Evolutionary conservation across 2,329 filamentous ascomycete genomes (phyloP).

Genomic region (Nannizziopsis arthrosporioides): DNA sequence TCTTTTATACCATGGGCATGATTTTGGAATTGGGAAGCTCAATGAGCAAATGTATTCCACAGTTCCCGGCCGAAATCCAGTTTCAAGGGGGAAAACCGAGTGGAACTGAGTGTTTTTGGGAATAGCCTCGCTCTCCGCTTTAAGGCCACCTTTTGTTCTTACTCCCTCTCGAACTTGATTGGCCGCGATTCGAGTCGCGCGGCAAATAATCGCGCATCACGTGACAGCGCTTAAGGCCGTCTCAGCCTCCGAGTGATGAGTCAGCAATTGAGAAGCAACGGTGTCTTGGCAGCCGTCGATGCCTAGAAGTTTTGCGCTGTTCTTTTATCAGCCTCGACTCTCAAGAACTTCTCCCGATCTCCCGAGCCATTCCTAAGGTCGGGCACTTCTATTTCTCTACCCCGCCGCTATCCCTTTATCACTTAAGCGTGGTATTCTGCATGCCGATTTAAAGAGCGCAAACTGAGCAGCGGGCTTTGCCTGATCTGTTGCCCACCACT

Average conservation of each 20-base stretch:
- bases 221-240: slow-evolving; percentile 3
- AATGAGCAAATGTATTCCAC: background rate
- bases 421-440: background rate
- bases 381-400: background rate
- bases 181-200: too few species aligned
- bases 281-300: too few species aligned
- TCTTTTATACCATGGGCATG: slow-evolving; percentile 5
- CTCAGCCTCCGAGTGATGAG: too few species aligned
- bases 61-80: background rate
- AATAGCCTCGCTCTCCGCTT: too few species aligned
- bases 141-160: too few species aligned
- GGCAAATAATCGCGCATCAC: background rate
- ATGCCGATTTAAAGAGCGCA: background rate
- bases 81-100: background rate
- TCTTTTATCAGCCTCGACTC: too few species aligned
- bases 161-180: too few species aligned
- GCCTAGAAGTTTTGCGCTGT: too few species aligned
- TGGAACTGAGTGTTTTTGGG: too few species aligned
- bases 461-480: slow-evolving; percentile 5
- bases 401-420: background rate
- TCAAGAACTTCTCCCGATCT: too few species aligned
- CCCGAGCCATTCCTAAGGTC: too few species aligned
- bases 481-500: slow-evolving; percentile 3
- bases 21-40: background rate
- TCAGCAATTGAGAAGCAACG: too few species aligned